A percentile compares a stretch with the other conserved stretches of the same genome.
Evolutionary conservation across 129 eudicot species (phyloP).

Genomic region (Gnaphalium uliginosum): DNA sequence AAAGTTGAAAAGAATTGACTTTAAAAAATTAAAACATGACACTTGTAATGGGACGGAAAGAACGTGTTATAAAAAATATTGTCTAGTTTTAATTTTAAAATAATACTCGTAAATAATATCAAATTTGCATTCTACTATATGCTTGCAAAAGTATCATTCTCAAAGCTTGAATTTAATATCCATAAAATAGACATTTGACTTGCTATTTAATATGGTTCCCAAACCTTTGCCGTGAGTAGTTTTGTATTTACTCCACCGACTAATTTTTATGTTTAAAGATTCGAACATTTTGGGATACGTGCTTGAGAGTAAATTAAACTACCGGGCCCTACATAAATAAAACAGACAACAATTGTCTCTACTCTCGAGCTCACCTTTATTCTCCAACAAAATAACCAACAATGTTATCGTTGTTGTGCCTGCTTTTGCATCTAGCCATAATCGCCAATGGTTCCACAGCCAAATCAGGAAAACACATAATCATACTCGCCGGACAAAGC

Average conservation of each 20-base stretch:
- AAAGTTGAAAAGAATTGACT: too few relatives aligned
- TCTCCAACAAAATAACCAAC: neutral
- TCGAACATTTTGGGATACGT: slow-evolving; percentile 19
- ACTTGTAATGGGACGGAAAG: too few relatives aligned
- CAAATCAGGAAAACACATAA: slow-evolving; percentile 36
- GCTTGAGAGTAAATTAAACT: neutral
- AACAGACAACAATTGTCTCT: neutral
- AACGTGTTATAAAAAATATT: too few relatives aligned
- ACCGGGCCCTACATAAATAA: neutral
- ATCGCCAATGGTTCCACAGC: slow-evolving; percentile 3
- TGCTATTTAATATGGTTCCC: too few relatives aligned
- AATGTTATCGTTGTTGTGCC: slow-evolving; percentile 16
- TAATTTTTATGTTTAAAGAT: neutral
- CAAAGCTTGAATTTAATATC: too few relatives aligned
- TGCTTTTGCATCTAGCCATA: slow-evolving; percentile 25
- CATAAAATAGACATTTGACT: too few relatives aligned
- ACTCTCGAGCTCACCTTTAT: neutral
- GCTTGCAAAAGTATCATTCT: too few relatives aligned
- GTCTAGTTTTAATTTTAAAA: too few relatives aligned
- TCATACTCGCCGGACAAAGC: slow-evolving; percentile 91
- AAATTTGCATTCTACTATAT: too few relatives aligned
- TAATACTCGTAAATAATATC: too few relatives aligned
- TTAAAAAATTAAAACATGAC: too few relatives aligned
- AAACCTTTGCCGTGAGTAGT: too few relatives aligned
- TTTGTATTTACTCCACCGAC: neutral